phyloP scores from a whole-genome alignment of 331 rosid species.

The Acacia pycnantha region DNA sequence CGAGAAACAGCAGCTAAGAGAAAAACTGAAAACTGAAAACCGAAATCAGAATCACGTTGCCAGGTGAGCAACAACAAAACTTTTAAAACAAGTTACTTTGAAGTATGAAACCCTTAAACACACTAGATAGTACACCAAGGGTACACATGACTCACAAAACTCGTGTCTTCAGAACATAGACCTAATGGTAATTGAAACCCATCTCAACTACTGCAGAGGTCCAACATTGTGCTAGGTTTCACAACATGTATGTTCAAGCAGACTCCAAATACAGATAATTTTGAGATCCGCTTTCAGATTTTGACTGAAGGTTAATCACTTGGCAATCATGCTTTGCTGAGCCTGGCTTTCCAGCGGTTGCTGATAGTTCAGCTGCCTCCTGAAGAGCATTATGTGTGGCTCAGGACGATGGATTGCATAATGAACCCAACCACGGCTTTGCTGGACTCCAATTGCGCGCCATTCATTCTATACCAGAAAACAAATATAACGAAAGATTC shows the following conservation, averaged over 20 bases:
- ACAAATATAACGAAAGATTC: background rate
- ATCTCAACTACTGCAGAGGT: constrained; percentile 49
- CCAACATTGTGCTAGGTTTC: background rate
- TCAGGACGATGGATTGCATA: constrained; percentile 95
- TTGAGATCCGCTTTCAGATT: constrained; percentile 28
- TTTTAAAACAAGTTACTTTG: background rate
- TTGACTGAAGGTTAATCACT: constrained; percentile 33
- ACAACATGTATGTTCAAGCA: constrained; percentile 1
- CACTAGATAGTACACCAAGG: constrained; percentile 26
- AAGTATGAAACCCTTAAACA: constrained; percentile 18
- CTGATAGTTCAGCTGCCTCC: constrained; percentile 92
- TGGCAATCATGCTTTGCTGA: constrained; percentile 58
- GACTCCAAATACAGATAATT: background rate
- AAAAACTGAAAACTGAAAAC: background rate
- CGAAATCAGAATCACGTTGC: background rate
- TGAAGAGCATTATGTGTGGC: constrained; percentile 96
- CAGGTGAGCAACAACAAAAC: background rate
- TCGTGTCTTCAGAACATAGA: background rate
- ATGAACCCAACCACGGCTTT: constrained; percentile 99
- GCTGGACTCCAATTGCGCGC: constrained; percentile 97
- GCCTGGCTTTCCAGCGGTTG: constrained; percentile 85
- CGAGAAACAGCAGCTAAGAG: background rate
- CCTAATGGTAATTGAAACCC: constrained; percentile 4
- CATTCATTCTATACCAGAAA: constrained; percentile 62
- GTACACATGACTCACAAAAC: constrained; percentile 21